Conservation (phyloP, 352 stramenopile species). For the Globisporangium middletonii region DNA sequence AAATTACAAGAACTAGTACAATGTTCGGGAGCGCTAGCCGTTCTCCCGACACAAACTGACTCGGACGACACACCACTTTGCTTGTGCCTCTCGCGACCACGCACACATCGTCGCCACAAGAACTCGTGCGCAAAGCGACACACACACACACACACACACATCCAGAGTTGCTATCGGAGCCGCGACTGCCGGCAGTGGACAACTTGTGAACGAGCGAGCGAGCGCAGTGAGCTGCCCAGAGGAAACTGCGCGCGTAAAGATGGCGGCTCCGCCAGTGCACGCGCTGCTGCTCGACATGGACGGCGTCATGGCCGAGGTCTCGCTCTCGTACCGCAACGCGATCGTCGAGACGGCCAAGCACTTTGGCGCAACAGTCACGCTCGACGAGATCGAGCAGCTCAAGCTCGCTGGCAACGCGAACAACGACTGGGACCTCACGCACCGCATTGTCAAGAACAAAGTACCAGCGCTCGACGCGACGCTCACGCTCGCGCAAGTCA, state of each 20-base stretch:
- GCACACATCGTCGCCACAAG: too few relatives aligned
- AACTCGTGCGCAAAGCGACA: background rate
- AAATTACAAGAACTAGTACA: too few relatives aligned
- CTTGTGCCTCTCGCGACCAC: too few relatives aligned
- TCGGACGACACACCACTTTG: background rate
- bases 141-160: conserved; percentile 1
- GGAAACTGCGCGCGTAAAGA: conserved; percentile 3
- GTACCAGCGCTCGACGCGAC: conserved; percentile 4
- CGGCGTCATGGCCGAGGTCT: conserved; percentile 95
- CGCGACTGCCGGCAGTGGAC: background rate
- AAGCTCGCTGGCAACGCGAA: conserved; percentile 95
- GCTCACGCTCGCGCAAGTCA: conserved; percentile 89
- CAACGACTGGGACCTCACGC: conserved; percentile 96
- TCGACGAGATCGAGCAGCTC: conserved; percentile 85
- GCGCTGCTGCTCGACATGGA: conserved; percentile 96
- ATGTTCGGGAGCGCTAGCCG: too few relatives aligned
- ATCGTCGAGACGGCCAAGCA: conserved; percentile 85
- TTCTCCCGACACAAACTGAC: background rate
- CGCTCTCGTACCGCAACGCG: conserved; percentile 89
- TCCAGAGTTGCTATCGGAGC: background rate
- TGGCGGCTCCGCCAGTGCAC: conserved; percentile 23
- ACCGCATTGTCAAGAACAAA: conserved; percentile 76
- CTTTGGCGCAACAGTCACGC: conserved; percentile 84
- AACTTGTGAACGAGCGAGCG: background rate
- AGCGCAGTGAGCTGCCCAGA: background rate